A percentile compares a stretch with the other conserved stretches of the same genome.
These are phyloP conservation scores for Porodaedalea pini DNA, from an alignment of 1,284 basidiomycete species.

Conservation along the genomic window DNA sequence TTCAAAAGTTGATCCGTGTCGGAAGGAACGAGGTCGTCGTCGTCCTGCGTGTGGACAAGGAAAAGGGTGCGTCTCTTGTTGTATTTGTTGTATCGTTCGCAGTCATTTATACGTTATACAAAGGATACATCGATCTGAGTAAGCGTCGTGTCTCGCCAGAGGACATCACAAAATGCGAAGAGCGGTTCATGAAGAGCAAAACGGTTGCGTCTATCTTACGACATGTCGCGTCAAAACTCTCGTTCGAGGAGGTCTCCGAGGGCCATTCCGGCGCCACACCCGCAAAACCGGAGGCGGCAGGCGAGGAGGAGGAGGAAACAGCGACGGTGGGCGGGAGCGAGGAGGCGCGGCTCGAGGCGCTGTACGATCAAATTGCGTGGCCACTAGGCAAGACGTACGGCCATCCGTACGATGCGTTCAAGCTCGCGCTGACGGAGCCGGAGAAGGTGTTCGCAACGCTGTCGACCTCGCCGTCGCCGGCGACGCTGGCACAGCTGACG, in stretches of 20 bases:
- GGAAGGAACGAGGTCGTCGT: conserved; percentile 99
- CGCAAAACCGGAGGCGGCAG: conserved; percentile 36
- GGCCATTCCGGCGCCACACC: conserved; percentile 27
- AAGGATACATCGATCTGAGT: conserved; percentile 98
- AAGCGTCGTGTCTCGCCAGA: conserved; percentile 99
- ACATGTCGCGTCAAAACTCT: conserved; percentile 86
- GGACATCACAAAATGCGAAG: conserved; percentile 98
- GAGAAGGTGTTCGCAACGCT: conserved; percentile 82
- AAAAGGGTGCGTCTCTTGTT: conserved; percentile 73
- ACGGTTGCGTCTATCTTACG: conserved; percentile 91
- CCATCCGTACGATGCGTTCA: conserved; percentile 98
- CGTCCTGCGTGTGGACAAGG: conserved; percentile 97
- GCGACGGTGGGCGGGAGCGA: conserved; percentile 48
- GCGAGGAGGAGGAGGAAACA: conserved; percentile 37
- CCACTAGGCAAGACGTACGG: conserved; percentile 91
- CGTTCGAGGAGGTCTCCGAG: conserved; percentile 19
- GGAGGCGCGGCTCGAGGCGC: conserved; percentile 72
- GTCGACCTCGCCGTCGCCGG: conserved; percentile 54
- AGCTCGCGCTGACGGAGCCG: conserved; percentile 87
- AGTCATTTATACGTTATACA: not conserved
- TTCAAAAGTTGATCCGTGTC: conserved; percentile 97
- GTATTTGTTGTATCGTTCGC: not conserved
- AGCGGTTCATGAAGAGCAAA: conserved; percentile 97
- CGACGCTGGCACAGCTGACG: conserved; percentile 67
- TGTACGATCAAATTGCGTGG: conserved; percentile 94